Percentiles rank a stretch among this genome's conserved stretches.
These are phyloP conservation scores for Trichophaea hybrida DNA, from an alignment of 2,329 filamentous ascomycete genomes.

Conservation along the genomic window DNA sequence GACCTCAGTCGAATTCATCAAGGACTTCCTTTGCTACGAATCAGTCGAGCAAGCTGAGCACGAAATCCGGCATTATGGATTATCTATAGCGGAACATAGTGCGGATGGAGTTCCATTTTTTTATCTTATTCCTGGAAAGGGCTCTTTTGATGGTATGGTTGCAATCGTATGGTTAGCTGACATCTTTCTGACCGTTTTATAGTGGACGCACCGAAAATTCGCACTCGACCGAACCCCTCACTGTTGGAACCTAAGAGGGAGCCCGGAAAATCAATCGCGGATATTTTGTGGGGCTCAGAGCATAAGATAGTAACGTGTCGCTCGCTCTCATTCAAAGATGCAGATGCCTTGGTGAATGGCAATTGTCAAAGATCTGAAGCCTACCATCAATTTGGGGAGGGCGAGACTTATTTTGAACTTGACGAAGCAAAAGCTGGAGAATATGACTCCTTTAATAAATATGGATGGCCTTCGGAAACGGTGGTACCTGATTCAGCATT, in stretches of 20 bases:
- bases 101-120: constrained; percentile 8
- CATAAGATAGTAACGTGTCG: background rate
- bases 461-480: too few relatives aligned
- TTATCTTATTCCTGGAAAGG: background rate
- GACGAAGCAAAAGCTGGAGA: background rate
- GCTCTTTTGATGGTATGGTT: background rate
- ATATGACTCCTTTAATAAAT: too few relatives aligned
- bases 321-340: background rate
- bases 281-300: background rate
- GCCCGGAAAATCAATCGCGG: background rate
- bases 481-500: too few relatives aligned
- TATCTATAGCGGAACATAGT: constrained; percentile 12
- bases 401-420: background rate
- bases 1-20: constrained; percentile 17
- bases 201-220: background rate
- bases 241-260: background rate
- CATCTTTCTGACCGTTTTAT: background rate
- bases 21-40: constrained; percentile 19
- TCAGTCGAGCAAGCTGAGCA: constrained; percentile 9
- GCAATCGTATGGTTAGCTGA: background rate
- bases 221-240: background rate
- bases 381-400: background rate
- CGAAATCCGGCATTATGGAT: constrained; percentile 15
- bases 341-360: background rate
- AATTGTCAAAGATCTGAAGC: background rate